phyloP scores from a whole-genome alignment of 1,139 yeast species.

The Pichia sp. region DNA sequence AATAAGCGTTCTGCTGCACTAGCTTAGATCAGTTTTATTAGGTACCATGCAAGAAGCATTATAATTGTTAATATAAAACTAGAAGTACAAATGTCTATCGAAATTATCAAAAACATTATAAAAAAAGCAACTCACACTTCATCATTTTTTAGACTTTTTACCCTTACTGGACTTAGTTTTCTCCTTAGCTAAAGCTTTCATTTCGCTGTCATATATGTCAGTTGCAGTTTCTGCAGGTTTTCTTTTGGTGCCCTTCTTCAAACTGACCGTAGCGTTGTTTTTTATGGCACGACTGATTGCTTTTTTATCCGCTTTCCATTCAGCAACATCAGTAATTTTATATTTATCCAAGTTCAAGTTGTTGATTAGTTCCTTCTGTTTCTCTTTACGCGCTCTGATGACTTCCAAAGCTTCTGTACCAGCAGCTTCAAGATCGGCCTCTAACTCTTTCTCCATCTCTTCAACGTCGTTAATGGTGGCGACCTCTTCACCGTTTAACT shows the following conservation, averaged over 20 bases:
- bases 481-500: slow-evolving; percentile 61
- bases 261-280: slow-evolving; percentile 58
- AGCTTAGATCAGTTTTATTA: too few species aligned
- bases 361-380: slow-evolving; percentile 82
- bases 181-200: slow-evolving; percentile 34
- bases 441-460: slow-evolving; percentile 50
- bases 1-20: too few species aligned
- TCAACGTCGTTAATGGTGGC: slow-evolving; percentile 37
- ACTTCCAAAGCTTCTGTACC: slow-evolving; percentile 79
- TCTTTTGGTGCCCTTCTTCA: slow-evolving; percentile 61
- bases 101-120: background rate
- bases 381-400: slow-evolving; percentile 62
- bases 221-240: slow-evolving; percentile 57
- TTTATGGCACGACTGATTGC: slow-evolving; percentile 46
- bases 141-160: slow-evolving; percentile 32
- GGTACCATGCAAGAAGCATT: too few species aligned
- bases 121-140: background rate
- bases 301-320: slow-evolving; percentile 59
- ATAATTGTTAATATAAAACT: background rate
- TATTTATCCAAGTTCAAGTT: slow-evolving; percentile 81
- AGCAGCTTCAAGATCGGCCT: slow-evolving; percentile 64
- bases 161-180: slow-evolving; percentile 27
- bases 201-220: slow-evolving; percentile 73
- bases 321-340: slow-evolving; percentile 73
- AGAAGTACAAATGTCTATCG: slow-evolving; percentile 1